A percentile compares a stretch with the other conserved stretches of the same genome.
These are phyloP conservation scores for Pseudogymnoascus pannorum DNA, from an alignment of 2,329 filamentous ascomycete genomes.

Conservation along the genomic window DNA sequence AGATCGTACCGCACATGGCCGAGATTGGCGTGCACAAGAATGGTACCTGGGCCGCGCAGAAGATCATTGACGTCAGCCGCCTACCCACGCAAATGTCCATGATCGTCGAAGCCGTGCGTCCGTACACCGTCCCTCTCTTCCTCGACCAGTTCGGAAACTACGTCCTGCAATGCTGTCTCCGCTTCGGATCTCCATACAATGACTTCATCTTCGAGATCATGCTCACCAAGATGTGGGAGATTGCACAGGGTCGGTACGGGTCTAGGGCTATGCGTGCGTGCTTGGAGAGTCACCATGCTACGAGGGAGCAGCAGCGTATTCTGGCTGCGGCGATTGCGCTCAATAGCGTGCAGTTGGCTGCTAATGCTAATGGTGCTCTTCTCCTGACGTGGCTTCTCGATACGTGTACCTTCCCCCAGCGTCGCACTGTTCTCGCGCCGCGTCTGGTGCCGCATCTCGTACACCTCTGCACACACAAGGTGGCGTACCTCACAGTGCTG, in stretches of 20 bases:
- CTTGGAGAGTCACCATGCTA: slow-evolving; percentile 89
- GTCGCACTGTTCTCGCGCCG: slow-evolving; percentile 85
- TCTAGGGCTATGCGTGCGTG: slow-evolving; percentile 95
- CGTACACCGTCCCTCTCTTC: slow-evolving; percentile 86
- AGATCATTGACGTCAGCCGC: slow-evolving; percentile 96
- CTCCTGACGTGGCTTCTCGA: slow-evolving; percentile 97
- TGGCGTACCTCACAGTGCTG: slow-evolving; percentile 91
- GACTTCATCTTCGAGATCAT: slow-evolving; percentile 98
- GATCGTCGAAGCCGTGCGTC: slow-evolving; percentile 76
- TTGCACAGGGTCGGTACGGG: slow-evolving; percentile 87
- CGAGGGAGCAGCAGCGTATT: slow-evolving; percentile 91
- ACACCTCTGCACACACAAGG: slow-evolving; percentile 96
- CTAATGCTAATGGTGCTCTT: slow-evolving; percentile 90
- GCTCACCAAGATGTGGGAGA: slow-evolving; percentile 88
- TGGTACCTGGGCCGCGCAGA: slow-evolving; percentile 97
- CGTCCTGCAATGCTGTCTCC: slow-evolving; percentile 90
- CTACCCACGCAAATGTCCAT: slow-evolving; percentile 72
- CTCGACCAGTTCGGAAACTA: slow-evolving; percentile 98
- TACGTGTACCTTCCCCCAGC: slow-evolving; percentile 89
- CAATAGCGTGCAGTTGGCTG: slow-evolving; percentile 91
- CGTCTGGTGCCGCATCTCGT: slow-evolving; percentile 88
- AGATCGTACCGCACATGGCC: slow-evolving; percentile 85
- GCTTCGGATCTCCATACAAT: slow-evolving; percentile 82
- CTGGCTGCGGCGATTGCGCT: slow-evolving; percentile 91
- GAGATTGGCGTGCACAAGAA: slow-evolving; percentile 99